Evolutionary conservation across 495 filamentous ascomycete genomes (phyloP), one percentile per base, ranked within the genome.

Genomic region (Massariosphaeria phaeospora): DNA sequence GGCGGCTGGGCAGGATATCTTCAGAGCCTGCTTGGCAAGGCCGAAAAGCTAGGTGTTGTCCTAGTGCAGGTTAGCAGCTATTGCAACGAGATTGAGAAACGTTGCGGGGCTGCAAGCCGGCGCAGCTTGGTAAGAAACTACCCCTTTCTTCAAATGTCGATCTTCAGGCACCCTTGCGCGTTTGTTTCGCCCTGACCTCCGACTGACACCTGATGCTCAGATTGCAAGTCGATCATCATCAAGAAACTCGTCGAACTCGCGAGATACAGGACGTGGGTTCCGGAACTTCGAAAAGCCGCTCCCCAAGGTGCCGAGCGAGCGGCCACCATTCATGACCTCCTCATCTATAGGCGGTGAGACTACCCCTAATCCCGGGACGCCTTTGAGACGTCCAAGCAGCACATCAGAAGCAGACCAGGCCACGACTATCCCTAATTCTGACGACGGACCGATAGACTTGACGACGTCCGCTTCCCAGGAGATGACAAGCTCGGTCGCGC

Each of bases 51-150:
- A 15, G 65, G 62, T 15, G 51, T 64, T 10, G 44, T 60, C 26
- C 61, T 73, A n/a, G 53, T 61, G 8, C 66, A 68, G 47, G 60
- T 73, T 3, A 62, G 66, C 23, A 66, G 58, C 24, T 61, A 70
- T 17, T 57, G 69, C 45, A 62, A 60, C 29, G 66, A 71, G 50
- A 69, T 73, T 48, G 67, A 68, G 39, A 69, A 66, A 51, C 65
- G 69, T 34, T 70, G 69, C 11, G 71, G 67, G 1, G 63, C 65
- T 50, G 69, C 69, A 13, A 72, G 70, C 40, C 60, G 67, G 21
- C 58, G 70, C 20, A 67, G 57, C 39, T 29, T 56, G 52, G 67
- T 69, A 61, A 48, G 63, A 15, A n/a, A n/a, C n/a, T 20, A 17
- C 21, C 48, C 56, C 15, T 27, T 48, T 47, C 39, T 18, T 18